phyloP scores from a whole-genome alignment of 768 basidiomycete species.

The Panus rudis region DNA sequence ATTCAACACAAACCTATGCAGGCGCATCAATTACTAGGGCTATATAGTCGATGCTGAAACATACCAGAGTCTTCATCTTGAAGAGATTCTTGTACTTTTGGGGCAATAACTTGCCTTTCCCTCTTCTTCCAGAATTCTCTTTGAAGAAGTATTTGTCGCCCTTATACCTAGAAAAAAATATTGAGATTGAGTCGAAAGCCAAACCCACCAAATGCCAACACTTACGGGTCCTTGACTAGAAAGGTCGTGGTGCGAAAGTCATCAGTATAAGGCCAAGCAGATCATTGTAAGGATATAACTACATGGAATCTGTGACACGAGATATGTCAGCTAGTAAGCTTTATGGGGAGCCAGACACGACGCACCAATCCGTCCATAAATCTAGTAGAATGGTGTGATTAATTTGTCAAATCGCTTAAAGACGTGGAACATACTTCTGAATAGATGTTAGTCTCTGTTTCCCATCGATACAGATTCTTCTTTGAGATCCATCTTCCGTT shows the following conservation, averaged over 20 bases:
- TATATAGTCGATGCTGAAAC: background rate
- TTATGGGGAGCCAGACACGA: too few species aligned
- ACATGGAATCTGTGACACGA: conserved; percentile 54
- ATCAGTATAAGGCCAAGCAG: conserved; percentile 3
- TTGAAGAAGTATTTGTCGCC: conserved; percentile 52
- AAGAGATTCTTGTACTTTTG: conserved; percentile 53
- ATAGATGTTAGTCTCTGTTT: conserved; percentile 79
- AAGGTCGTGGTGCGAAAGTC: background rate
- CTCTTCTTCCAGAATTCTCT: conserved; percentile 15
- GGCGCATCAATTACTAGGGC: background rate
- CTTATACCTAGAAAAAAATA: conserved; percentile 25
- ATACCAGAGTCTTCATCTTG: conserved; percentile 58
- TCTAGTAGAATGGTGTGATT: conserved; percentile 22
- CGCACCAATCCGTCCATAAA: conserved; percentile 68
- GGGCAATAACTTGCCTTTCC: conserved; percentile 35
- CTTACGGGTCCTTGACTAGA: conserved; percentile 48
- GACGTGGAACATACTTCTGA: conserved; percentile 38
- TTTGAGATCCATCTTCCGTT: conserved; percentile 57
- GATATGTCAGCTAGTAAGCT: too few species aligned
- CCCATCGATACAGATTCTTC: conserved; percentile 68
- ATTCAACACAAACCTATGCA: conserved; percentile 63
- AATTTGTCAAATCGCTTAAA: background rate
- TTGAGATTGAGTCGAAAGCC: background rate
- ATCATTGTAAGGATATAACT: background rate
- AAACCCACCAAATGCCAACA: background rate